Conservation (phyloP, 2,329 filamentous ascomycete species). For the Phoma herbarum region DNA sequence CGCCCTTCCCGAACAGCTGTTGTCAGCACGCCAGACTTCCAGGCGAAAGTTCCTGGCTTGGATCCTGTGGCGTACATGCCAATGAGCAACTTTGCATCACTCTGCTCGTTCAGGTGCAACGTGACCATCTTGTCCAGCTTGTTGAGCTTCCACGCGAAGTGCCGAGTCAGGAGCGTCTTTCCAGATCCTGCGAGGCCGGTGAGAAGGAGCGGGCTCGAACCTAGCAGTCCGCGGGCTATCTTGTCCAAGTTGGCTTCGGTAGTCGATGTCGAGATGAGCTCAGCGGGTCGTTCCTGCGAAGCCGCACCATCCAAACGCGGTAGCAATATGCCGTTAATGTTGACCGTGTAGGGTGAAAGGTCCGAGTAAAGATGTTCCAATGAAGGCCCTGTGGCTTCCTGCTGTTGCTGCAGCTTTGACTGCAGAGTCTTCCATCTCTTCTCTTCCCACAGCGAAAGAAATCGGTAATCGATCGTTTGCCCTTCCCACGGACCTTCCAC, state of each 20-base stretch:
- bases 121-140: conserved; percentile 87
- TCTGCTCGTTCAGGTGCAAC: conserved; percentile 96
- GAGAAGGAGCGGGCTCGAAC: conserved; percentile 76
- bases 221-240: conserved; percentile 73
- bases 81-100: conserved; percentile 94
- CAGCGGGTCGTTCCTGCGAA: conserved; percentile 35
- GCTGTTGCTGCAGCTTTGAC: conserved; percentile 18
- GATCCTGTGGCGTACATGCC: conserved; percentile 92
- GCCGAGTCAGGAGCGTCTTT: conserved; percentile 86
- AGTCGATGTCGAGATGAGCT: conserved; percentile 71
- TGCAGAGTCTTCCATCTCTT: conserved; percentile 56
- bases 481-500: conserved; percentile 80
- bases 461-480: conserved; percentile 77
- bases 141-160: conserved; percentile 81
- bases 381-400: not conserved
- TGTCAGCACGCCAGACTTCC: conserved; percentile 91
- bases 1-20: conserved; percentile 92
- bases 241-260: conserved; percentile 74
- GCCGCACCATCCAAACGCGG: conserved; percentile 48
- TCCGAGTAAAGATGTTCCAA: conserved; percentile 23
- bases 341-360: conserved; percentile 45
- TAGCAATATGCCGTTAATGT: conserved; percentile 50
- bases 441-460: conserved; percentile 72
- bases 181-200: conserved; percentile 85
- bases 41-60: conserved; percentile 87